phyloP scores from a whole-genome alignment of 345 rosid genomes.

The Draba incana region DNA sequence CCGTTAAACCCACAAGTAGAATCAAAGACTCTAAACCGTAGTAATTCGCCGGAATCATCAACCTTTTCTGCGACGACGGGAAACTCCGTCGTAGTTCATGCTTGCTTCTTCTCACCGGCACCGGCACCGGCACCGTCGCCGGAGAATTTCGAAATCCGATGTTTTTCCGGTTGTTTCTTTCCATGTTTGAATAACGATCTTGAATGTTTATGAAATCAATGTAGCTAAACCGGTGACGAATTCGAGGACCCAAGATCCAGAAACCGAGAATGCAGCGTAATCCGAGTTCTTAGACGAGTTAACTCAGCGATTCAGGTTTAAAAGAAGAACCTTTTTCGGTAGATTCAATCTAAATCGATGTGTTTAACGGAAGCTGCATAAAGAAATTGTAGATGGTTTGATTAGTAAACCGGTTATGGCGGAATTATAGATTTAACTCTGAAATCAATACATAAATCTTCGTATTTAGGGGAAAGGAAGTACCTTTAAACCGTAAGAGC shows the following conservation, averaged over 20 bases:
- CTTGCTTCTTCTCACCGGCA: constrained; percentile 33
- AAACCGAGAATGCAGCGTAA: constrained; percentile 2
- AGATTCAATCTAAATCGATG: not conserved
- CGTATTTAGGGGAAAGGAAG: not conserved
- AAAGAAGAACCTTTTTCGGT: constrained; percentile 6
- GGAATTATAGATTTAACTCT: too few species aligned
- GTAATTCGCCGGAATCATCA: constrained; percentile 47
- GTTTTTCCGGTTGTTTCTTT: constrained; percentile 27
- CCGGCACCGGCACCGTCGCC: not conserved
- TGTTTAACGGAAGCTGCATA: constrained; percentile 6
- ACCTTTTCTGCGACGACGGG: constrained; percentile 41
- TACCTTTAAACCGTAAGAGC: constrained; percentile 12
- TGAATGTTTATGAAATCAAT: constrained; percentile 22
- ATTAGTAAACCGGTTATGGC: not conserved
- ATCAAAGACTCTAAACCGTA: constrained; percentile 67
- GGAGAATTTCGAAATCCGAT: constrained; percentile 2
- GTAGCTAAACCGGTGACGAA: constrained; percentile 11
- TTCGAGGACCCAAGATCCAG: constrained; percentile 13
- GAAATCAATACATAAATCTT: constrained; percentile 1
- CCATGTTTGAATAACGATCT: constrained; percentile 33
- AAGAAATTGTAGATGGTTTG: constrained; percentile 4
- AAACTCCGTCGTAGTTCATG: constrained; percentile 32
- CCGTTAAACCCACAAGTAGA: constrained; percentile 60
- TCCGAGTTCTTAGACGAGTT: constrained; percentile 15
- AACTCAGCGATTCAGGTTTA: constrained; percentile 16